Percentiles rank a stretch among this genome's conserved stretches.
phyloP scores from a whole-genome alignment of 2,329 filamentous ascomycete species.

The Mariannaea sp. region DNA sequence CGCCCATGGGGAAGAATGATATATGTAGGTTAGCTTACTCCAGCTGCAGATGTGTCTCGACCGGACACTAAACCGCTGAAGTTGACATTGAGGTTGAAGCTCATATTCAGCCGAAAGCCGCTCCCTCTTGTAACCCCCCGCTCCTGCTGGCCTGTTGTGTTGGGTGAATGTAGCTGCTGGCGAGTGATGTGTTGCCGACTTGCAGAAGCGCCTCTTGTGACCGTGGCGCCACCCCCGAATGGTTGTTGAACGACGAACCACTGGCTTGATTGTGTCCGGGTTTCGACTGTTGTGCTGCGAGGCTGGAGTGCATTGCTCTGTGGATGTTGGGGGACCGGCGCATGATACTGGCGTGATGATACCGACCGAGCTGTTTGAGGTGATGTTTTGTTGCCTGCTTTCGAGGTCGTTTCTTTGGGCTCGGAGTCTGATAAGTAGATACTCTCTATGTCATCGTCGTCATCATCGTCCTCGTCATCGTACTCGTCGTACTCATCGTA shows the following conservation, averaged over 20 bases:
- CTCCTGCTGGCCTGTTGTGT: constrained; percentile 1
- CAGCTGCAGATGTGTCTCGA: constrained; percentile 33
- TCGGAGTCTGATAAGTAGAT: constrained; percentile 28
- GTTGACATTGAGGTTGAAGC: constrained; percentile 30
- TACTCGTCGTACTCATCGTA: background rate
- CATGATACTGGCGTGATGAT: constrained; percentile 20
- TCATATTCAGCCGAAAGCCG: constrained; percentile 35
- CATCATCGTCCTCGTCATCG: background rate
- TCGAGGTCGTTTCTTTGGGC: background rate
- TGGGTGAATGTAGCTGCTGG: constrained; percentile 17
- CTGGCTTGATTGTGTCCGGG: constrained; percentile 28
- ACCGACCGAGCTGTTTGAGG: constrained; percentile 7
- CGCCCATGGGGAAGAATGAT: background rate
- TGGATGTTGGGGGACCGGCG: constrained; percentile 2
- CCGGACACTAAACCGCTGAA: constrained; percentile 36
- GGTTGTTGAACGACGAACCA: constrained; percentile 29
- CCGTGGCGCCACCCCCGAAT: constrained; percentile 10
- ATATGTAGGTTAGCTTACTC: constrained; percentile 21
- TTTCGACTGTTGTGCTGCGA: constrained; percentile 26
- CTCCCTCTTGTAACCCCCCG: constrained; percentile 20
- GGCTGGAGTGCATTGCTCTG: constrained; percentile 9
- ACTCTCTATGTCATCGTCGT: constrained; percentile 27
- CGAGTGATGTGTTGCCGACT: constrained; percentile 30
- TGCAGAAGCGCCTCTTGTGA: constrained; percentile 27
- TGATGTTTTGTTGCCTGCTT: background rate